Evolutionary conservation across 495 filamentous ascomycete species (phyloP).

Genomic region (Tuber melanosporum): DNA sequence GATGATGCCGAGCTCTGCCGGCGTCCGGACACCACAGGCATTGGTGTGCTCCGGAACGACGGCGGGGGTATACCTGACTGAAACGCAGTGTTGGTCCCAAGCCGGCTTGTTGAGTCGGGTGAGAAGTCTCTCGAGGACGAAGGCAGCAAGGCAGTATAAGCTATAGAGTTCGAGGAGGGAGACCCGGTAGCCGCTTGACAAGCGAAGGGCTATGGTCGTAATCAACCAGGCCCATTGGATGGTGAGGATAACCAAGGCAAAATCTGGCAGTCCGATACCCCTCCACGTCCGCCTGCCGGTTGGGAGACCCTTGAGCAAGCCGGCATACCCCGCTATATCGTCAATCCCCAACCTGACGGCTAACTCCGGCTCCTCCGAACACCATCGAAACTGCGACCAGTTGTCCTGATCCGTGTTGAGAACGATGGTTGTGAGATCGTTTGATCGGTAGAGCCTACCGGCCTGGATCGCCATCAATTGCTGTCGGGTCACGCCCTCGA

Average conservation of each 20-base stretch:
- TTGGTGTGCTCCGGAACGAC: neutral
- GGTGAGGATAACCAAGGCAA: neutral
- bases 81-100: neutral
- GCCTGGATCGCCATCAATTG: neutral
- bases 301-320: neutral
- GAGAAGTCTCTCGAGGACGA: neutral
- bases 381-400: neutral
- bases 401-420: neutral
- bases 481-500: neutral
- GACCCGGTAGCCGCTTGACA: neutral
- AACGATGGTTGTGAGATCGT: neutral
- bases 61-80: neutral
- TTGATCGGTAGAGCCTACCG: neutral
- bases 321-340: neutral
- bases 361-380: neutral
- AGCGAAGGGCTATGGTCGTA: neutral
- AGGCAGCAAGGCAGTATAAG: neutral
- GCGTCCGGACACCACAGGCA: neutral
- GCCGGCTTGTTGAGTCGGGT: neutral
- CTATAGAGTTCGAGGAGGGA: neutral
- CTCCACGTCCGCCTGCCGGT: neutral
- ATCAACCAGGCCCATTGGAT: neutral
- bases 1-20: neutral
- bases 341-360: neutral
- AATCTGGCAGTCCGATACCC: neutral